Conservation (phyloP, 495 filamentous ascomycete genomes). For the Lasiosphaeris hirsuta region DNA sequence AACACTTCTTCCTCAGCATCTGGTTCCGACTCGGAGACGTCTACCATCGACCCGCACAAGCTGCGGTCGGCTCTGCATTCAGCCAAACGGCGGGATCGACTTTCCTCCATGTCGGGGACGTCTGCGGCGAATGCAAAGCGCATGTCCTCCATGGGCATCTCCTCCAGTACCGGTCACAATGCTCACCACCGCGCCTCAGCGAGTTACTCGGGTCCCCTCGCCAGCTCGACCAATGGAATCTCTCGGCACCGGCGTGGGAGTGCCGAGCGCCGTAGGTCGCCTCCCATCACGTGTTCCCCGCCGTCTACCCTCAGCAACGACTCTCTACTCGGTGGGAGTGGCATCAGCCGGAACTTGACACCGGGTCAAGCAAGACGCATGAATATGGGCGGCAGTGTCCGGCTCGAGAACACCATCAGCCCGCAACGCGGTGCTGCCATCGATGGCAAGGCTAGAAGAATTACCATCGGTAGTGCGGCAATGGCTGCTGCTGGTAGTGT, state of each 20-base stretch:
- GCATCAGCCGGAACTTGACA: slow-evolving; percentile 29
- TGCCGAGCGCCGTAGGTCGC: slow-evolving; percentile 38
- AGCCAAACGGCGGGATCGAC: slow-evolving; percentile 40
- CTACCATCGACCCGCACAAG: slow-evolving; percentile 42
- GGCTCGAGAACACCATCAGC: not conserved
- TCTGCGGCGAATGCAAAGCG: slow-evolving; percentile 29
- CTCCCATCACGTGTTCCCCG: slow-evolving; percentile 45
- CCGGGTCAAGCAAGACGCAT: slow-evolving; percentile 44
- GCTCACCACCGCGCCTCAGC: slow-evolving; percentile 26
- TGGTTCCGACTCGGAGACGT: slow-evolving; percentile 43
- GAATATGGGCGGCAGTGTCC: slow-evolving; percentile 35
- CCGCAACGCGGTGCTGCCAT: not conserved
- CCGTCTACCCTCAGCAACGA: slow-evolving; percentile 17
- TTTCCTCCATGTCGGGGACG: slow-evolving; percentile 31
- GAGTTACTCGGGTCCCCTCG: slow-evolving; percentile 31
- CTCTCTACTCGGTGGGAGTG: slow-evolving; percentile 2
- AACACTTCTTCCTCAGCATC: slow-evolving; percentile 24
- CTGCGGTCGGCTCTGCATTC: slow-evolving; percentile 45
- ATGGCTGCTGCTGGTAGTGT: not conserved
- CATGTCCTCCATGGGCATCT: slow-evolving; percentile 33
- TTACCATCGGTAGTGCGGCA: slow-evolving; percentile 28
- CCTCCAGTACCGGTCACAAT: slow-evolving; percentile 6
- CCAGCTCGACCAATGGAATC: slow-evolving; percentile 45
- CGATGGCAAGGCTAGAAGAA: slow-evolving; percentile 32
- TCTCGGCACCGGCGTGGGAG: slow-evolving; percentile 40